Evolutionary conservation across 208 protist genomes (phyloP).

Genomic region (Phytomonas francai): DNA sequence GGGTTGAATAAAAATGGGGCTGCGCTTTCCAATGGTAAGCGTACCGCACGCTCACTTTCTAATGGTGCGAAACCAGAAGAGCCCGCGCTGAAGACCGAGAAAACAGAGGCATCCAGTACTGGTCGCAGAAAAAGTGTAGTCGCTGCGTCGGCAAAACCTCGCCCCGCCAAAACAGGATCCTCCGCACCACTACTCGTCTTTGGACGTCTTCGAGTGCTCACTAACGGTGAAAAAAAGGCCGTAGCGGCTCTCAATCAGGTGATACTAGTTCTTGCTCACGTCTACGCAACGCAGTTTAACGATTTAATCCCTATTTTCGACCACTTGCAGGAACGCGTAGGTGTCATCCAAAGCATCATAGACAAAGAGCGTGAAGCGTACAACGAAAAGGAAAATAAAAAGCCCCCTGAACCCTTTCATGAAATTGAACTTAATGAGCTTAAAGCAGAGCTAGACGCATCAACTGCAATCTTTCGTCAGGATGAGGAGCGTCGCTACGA

Average conservation of each 20-base stretch:
- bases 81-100: conserved; percentile 6
- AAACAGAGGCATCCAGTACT: conserved; percentile 1
- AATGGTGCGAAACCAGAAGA: background rate
- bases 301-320: conserved; percentile 69
- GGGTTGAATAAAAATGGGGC: background rate
- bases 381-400: conserved; percentile 33
- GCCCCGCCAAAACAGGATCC: background rate
- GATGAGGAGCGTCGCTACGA: conserved; percentile 74
- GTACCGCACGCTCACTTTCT: background rate
- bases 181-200: conserved; percentile 11
- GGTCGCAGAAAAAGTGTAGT: background rate
- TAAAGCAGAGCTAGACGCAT: conserved; percentile 19
- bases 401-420: conserved; percentile 54
- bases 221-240: conserved; percentile 60
- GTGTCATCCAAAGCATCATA: conserved; percentile 40
- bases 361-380: conserved; percentile 42
- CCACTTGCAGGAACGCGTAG: conserved; percentile 31
- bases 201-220: conserved; percentile 12
- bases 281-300: conserved; percentile 76
- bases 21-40: background rate
- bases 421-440: conserved; percentile 41
- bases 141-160: background rate
- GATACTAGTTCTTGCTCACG: conserved; percentile 58
- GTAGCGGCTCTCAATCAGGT: conserved; percentile 51
- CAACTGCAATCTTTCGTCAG: conserved; percentile 45